These are phyloP conservation scores for Pythium folliculosum DNA, from an alignment of 352 stramenopile species.

Conservation along the genomic window DNA sequence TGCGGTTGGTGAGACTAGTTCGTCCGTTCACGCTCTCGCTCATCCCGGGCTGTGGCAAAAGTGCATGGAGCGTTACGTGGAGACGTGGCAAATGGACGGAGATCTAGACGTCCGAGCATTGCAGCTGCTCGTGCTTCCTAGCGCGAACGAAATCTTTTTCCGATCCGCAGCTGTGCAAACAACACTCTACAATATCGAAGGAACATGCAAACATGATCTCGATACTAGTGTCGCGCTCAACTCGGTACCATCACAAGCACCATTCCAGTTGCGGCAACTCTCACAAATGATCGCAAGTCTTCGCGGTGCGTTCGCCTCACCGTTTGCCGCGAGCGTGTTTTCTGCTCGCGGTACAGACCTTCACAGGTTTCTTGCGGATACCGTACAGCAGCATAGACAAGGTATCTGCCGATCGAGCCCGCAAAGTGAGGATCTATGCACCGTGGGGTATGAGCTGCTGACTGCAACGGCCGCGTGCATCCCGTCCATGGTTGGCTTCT, in stretches of 20 bases:
- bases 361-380: not conserved
- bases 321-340: not conserved
- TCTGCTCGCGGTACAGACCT: not conserved
- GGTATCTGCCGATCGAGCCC: slow-evolving; percentile 6
- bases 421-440: slow-evolving; percentile 24
- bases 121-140: slow-evolving; percentile 1
- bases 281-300: slow-evolving; percentile 4
- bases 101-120: not conserved
- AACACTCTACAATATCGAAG: not conserved
- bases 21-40: not conserved
- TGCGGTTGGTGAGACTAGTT: not conserved
- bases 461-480: slow-evolving; percentile 16
- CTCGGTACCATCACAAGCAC: slow-evolving; percentile 1
- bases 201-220: slow-evolving; percentile 3
- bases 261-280: slow-evolving; percentile 4
- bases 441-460: slow-evolving; percentile 9
- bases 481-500: slow-evolving; percentile 16
- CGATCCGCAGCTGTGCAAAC: not conserved
- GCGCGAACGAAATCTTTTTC: not conserved
- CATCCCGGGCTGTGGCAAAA: slow-evolving; percentile 1
- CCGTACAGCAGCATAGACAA: slow-evolving; percentile 4
- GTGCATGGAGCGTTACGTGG: not conserved
- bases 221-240: slow-evolving; percentile 17
- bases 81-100: not conserved
- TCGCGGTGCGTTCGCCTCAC: slow-evolving; percentile 6